Base-by-base conservation (phyloP, 345 rosid genomes). In the Brassica rapa region DNA sequence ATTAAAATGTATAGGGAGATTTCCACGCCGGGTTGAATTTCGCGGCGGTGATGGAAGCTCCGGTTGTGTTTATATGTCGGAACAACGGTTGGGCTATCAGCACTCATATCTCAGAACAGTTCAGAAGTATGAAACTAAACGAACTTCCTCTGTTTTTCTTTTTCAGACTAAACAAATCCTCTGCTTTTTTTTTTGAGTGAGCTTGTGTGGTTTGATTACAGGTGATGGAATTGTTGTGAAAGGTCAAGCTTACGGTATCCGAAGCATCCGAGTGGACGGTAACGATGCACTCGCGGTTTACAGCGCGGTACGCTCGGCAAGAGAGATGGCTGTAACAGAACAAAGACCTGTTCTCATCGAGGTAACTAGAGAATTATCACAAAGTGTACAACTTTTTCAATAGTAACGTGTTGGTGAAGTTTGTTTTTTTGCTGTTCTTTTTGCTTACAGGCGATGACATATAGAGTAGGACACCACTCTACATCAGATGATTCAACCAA, bases 41-140 rank as follows among this genome's bases (percentile, higher is more conserved):
- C n/a, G 97, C 93, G 62, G 95, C 97, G 2, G 97, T 92, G 1
- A 67, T 78, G 86, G 92, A 89, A 72, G 88, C 93, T 43, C 97
- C 97, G 0, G 89, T 92, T 0, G 73, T 92, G 57, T 90, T 90
- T 66, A 68, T 92, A 66, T 92, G 97, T 68, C 87, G 97, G 4
- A 92, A 92, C 87, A 92, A 90, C 65, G 95, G 97, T 72, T 92
- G 95, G 93, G 97, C 97, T 14, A 92, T 92, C 68, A 92, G 97
- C 63, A 92, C 97, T 46, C 86, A 84, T 23, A 69, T 84, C 62
- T 84, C 87, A 12, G 93, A 92, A 76, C 97, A 92, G 66, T 92
- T 89, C 67, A 82, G 92, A 84, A 92, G 95, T 92, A 90, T 5
- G 53, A 9, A 73, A 39, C 68, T 37, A 27, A 43, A 57, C 62